Conservation (phyloP, 2,329 filamentous ascomycete genomes). For the Epichloe sylvatica region DNA sequence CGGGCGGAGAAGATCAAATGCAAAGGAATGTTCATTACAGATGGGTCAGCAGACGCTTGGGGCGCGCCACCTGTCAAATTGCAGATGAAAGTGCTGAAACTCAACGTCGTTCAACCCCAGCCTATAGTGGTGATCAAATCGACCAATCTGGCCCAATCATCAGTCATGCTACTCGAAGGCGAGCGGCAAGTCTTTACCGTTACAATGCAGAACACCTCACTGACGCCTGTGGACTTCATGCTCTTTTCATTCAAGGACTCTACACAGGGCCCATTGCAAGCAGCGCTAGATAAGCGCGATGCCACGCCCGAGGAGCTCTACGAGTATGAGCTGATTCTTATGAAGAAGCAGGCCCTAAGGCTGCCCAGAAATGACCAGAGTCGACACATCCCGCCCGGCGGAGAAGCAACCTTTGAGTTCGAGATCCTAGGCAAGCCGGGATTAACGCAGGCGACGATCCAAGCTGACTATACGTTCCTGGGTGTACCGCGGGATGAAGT, state of each 20-base stretch:
- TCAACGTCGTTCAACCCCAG: conserved; percentile 68
- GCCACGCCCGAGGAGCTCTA: conserved; percentile 67
- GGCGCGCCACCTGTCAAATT: conserved; percentile 26
- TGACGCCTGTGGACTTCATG: conserved; percentile 66
- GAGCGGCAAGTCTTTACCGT: conserved; percentile 67
- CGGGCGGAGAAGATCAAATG: conserved; percentile 61
- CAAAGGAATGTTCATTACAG: conserved; percentile 50
- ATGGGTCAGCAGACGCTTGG: conserved; percentile 25
- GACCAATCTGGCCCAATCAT: conserved; percentile 67
- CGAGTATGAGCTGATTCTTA: conserved; percentile 70
- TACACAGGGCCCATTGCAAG: conserved; percentile 62
- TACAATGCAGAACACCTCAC: conserved; percentile 65
- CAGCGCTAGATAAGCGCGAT: conserved; percentile 62
- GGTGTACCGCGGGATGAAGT: conserved; percentile 55
- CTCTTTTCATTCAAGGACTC: conserved; percentile 85
- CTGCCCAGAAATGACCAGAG: conserved; percentile 37
- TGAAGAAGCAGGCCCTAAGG: conserved; percentile 56
- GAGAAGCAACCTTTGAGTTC: conserved; percentile 60
- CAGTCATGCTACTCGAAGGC: conserved; percentile 85
- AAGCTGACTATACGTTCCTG: conserved; percentile 78
- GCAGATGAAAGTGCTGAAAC: conserved; percentile 38
- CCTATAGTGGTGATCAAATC: conserved; percentile 64
- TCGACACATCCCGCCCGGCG: conserved; percentile 51
- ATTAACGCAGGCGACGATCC: conserved; percentile 62
- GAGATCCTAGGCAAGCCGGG: conserved; percentile 80